A percentile compares a stretch with the other conserved stretches of the same genome.
phyloP scores from a whole-genome alignment of 192 early-diverging fungal species.

The Funneliformis mosseae region DNA sequence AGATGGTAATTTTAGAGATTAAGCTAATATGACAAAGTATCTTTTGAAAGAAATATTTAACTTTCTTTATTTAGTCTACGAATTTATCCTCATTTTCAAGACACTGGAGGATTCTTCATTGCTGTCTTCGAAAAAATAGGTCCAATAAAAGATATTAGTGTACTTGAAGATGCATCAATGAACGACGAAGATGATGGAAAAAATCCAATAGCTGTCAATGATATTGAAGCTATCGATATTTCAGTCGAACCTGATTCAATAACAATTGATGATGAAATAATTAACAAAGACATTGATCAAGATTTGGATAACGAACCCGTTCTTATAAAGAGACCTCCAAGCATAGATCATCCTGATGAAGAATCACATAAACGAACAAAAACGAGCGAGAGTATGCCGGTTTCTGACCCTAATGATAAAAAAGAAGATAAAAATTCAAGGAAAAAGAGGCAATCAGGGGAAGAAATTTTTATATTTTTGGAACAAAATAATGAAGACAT shows the following conservation, averaged over 20 bases:
- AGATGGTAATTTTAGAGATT: constrained; percentile 56
- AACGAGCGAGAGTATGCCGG: constrained; percentile 39
- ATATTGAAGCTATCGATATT: constrained; percentile 24
- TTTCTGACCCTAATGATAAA: background rate
- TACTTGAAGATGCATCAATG: constrained; percentile 47
- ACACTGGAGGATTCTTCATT: constrained; percentile 99
- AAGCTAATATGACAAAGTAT: constrained; percentile 30
- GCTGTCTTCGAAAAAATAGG: constrained; percentile 91
- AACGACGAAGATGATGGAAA: constrained; percentile 38
- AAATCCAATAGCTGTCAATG: background rate
- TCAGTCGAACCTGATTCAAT: constrained; percentile 1
- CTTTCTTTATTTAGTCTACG: constrained; percentile 61
- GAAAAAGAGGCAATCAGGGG: constrained; percentile 49
- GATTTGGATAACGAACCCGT: background rate
- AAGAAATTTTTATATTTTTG: constrained; percentile 90
- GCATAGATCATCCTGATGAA: background rate
- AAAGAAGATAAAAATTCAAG: constrained; percentile 39
- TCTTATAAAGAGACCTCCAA: background rate
- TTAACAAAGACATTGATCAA: constrained; percentile 25
- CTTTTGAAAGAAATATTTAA: background rate
- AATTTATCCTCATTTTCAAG: constrained; percentile 90
- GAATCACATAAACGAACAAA: constrained; percentile 36
- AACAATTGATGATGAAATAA: constrained; percentile 24
- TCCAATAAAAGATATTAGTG: constrained; percentile 57
- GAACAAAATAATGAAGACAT: constrained; percentile 61